Percentiles rank a stretch among this genome's conserved stretches.
Conservation (phyloP, 202 grass and related monocot genomes). For the Schoenoplectus triqueter region DNA sequence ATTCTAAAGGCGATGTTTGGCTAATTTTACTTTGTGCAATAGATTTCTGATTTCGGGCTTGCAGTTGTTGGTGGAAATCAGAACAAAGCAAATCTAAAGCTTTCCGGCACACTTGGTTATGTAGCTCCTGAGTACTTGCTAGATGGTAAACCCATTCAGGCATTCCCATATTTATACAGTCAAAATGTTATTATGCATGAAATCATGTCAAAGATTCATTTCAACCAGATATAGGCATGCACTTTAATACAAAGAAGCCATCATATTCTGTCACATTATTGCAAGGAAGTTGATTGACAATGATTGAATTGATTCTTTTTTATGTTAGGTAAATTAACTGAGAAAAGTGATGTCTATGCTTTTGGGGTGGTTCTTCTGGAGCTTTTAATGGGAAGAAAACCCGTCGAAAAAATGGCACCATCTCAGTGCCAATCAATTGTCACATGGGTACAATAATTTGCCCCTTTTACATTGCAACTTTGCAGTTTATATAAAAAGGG, state of each 20-base stretch:
- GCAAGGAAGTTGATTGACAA: slow-evolving; percentile 31
- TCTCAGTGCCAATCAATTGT: slow-evolving; percentile 89
- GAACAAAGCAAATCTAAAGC: slow-evolving; percentile 71
- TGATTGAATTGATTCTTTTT: slow-evolving; percentile 16
- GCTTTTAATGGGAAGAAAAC: slow-evolving; percentile 85
- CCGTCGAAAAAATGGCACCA: slow-evolving; percentile 76
- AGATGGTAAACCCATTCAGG: slow-evolving; percentile 53
- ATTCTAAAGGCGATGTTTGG: slow-evolving; percentile 17
- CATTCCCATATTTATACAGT: slow-evolving; percentile 29
- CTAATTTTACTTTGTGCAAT: slow-evolving; percentile 23
- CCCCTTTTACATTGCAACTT: slow-evolving; percentile 11
- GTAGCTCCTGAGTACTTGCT: slow-evolving; percentile 92
- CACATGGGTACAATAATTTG: slow-evolving; percentile 67
- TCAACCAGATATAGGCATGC: slow-evolving; percentile 13
- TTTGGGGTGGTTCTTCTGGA: slow-evolving; percentile 97
- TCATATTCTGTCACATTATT: slow-evolving; percentile 28
- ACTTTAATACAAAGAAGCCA: background rate
- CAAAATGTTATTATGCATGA: background rate
- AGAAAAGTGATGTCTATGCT: slow-evolving; percentile 96
- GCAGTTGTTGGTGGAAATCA: slow-evolving; percentile 70
- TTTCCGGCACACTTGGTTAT: slow-evolving; percentile 78
- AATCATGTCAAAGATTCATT: background rate
- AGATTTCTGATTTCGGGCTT: slow-evolving; percentile 98
- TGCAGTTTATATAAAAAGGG: slow-evolving; percentile 7
- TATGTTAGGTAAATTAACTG: slow-evolving; percentile 84